Conservation (phyloP, 768 basidiomycete species). For the Mycena galopus region DNA sequence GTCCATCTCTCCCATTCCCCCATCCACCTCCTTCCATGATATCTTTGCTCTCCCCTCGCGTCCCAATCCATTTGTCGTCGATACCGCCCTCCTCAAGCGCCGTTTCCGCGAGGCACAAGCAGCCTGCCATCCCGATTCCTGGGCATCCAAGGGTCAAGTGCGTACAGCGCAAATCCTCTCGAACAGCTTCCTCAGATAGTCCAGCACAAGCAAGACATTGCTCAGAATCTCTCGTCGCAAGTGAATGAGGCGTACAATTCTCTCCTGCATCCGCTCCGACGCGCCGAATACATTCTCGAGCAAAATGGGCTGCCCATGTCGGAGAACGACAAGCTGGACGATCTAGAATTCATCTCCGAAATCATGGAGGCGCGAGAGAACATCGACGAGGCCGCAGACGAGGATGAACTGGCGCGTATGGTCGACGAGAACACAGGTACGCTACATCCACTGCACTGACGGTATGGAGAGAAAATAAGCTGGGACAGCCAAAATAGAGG, state of each 20-base stretch:
- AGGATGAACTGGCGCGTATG: slow-evolving; percentile 64
- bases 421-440: slow-evolving; percentile 67
- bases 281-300: slow-evolving; percentile 86
- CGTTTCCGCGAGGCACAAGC: slow-evolving; percentile 81
- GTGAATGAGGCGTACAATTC: slow-evolving; percentile 88
- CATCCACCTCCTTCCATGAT: slow-evolving; percentile 71
- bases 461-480: background rate
- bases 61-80: slow-evolving; percentile 80
- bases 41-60: slow-evolving; percentile 73
- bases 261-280: slow-evolving; percentile 77
- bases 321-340: slow-evolving; percentile 81
- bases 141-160: slow-evolving; percentile 77
- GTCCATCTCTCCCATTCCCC: slow-evolving; percentile 71
- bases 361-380: slow-evolving; percentile 86
- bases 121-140: slow-evolving; percentile 89
- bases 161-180: slow-evolving; percentile 33
- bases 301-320: slow-evolving; percentile 67
- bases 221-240: slow-evolving; percentile 76
- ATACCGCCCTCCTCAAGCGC: slow-evolving; percentile 68
- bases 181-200: slow-evolving; percentile 9
- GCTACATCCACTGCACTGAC: slow-evolving; percentile 17
- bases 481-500: slow-evolving; percentile 64
- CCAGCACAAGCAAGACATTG: slow-evolving; percentile 64
- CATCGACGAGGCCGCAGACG: slow-evolving; percentile 73
- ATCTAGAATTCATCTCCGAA: slow-evolving; percentile 77